Conservation (phyloP, 768 basidiomycete genomes). For the Tricholoma sp. region DNA sequence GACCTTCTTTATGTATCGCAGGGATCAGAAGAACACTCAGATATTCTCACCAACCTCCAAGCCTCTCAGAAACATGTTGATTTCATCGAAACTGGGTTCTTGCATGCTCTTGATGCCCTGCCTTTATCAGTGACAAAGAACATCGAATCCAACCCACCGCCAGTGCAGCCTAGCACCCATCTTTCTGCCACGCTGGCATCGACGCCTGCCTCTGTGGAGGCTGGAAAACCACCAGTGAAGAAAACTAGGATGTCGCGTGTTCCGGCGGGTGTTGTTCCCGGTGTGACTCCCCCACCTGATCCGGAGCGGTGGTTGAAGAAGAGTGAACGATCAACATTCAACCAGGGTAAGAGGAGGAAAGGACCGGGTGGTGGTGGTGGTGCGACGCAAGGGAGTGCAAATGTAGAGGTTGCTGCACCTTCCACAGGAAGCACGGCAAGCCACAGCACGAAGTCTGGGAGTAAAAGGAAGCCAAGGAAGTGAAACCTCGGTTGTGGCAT, state of each 20-base stretch:
- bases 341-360: conserved; percentile 48
- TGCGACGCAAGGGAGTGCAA: conserved; percentile 64
- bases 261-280: conserved; percentile 70
- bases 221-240: conserved; percentile 28
- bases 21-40: conserved; percentile 85
- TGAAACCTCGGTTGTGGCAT: not conserved
- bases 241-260: conserved; percentile 62
- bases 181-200: conserved; percentile 26
- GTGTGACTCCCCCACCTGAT: conserved; percentile 78
- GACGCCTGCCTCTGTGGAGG: conserved; percentile 23
- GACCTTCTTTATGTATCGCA: conserved; percentile 24
- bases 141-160: conserved; percentile 61
- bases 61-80: conserved; percentile 80
- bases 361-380: conserved; percentile 42
- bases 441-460: conserved; percentile 34
- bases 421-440: conserved; percentile 23
- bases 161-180: conserved; percentile 35
- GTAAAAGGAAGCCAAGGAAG: conserved; percentile 62
- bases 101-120: conserved; percentile 56
- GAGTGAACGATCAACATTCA: conserved; percentile 63
- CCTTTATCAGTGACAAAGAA: conserved; percentile 44
- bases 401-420: conserved; percentile 31
- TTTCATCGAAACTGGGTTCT: conserved; percentile 71
- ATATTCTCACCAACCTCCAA: conserved; percentile 79
- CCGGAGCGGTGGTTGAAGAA: conserved; percentile 90